Evolutionary conservation across 2,329 filamentous ascomycete species (phyloP), one percentile per base, ranked within the genome.

Genomic region (Talaromyces sp.): DNA sequence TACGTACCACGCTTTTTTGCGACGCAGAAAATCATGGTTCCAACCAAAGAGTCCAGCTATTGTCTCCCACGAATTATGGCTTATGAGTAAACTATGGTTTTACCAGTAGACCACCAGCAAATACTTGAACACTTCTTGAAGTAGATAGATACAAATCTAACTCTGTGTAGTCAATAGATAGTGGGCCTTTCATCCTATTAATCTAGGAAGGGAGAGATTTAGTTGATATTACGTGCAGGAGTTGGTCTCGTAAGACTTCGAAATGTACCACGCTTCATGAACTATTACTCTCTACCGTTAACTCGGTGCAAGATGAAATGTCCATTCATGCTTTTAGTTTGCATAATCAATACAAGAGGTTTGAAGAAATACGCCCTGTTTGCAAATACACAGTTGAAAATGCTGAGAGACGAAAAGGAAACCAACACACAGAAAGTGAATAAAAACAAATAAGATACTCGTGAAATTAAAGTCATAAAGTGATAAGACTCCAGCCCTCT

Each of bases 391-490:
- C 15, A 45, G 5, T 15, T 59, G 39, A 45, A 59, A 41, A 58
- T 58, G 56, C 56, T 58, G 35, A 43, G 31, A 39, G 1, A 19
- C 7, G 43, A 41, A n/a, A 59, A 15, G 22, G 22, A 22, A 31
- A 37, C 25, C 7, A 25, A 39, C 15, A 59, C 17, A 59, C 27
- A 27, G 15, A 59, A 59, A 59, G 31, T 59, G 56, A 35, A 43
- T 62, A 59, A 60, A 64, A 54, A 52, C 50, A 54, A 52, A 62
- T 43, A 50, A 66, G 52, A 61, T 43, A 62, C 22, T 60, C 50
- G 17, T 66, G 47, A 59, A 62, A 50, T 56, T 54, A 63, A 65
- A 62, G 58, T 62, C 13, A 57, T 39, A 50, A 47, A 45, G 63
- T 63, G 52, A 67, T 61, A 65, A 33, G 45, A 62, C 59, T 56